These are phyloP conservation scores for Pterulicium gracile DNA, from an alignment of 1,284 basidiomycete genomes.

Conservation along the genomic window DNA sequence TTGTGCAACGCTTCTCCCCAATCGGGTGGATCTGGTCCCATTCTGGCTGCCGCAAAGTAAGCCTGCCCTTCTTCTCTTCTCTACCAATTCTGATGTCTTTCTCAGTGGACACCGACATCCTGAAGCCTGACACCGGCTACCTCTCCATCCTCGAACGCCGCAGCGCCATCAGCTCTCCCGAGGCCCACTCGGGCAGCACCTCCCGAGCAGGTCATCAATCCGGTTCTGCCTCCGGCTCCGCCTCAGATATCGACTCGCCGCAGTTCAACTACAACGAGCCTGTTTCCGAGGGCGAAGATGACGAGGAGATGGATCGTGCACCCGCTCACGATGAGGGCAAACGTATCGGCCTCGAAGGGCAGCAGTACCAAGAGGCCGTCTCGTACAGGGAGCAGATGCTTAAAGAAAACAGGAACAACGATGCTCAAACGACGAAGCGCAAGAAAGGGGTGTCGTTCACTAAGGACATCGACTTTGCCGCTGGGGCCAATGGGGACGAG, in stretches of 20 bases:
- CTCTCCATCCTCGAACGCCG: conserved; percentile 78
- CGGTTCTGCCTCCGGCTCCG: conserved; percentile 37
- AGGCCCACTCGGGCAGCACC: conserved; percentile 31
- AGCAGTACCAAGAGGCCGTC: conserved; percentile 68
- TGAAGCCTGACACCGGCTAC: conserved; percentile 76
- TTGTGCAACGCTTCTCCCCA: conserved; percentile 86
- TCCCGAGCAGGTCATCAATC: conserved; percentile 35
- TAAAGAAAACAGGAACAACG: conserved; percentile 34
- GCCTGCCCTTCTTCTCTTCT: conserved; percentile 16
- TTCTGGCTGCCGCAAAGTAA: conserved; percentile 96
- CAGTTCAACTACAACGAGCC: conserved; percentile 63
- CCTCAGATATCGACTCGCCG: conserved; percentile 26
- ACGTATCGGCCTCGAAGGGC: conserved; percentile 62
- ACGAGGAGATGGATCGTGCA: conserved; percentile 58
- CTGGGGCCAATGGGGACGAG: conserved; percentile 5
- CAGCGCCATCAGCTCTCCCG: conserved; percentile 21
- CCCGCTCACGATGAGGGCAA: conserved; percentile 73
- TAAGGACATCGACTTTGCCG: too few species aligned
- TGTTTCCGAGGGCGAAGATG: conserved; percentile 84
- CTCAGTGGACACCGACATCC: conserved; percentile 85
- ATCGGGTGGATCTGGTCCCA: conserved; percentile 94
- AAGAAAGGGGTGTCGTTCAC: background rate
- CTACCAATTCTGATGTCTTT: conserved; percentile 1
- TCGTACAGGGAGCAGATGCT: conserved; percentile 75
- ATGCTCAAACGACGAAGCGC: conserved; percentile 12